Base-by-base conservation (phyloP, 371 early-diverging fungal genomes). In the Rhizopus sp. region DNA sequence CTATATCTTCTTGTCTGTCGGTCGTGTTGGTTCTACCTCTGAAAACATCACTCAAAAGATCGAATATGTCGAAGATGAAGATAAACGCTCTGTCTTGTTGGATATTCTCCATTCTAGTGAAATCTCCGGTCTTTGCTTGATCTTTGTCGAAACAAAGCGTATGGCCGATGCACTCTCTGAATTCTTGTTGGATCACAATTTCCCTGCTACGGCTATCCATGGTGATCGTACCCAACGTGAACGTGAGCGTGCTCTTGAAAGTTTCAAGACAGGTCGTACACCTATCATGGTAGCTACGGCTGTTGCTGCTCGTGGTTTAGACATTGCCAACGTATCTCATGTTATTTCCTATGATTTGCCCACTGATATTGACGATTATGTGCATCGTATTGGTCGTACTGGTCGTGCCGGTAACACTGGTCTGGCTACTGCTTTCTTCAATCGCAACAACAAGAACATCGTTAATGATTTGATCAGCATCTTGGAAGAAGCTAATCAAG, bases 341-440 rank as follows among this genome's bases (percentile, higher is more conserved):
- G 95, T 96, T 47, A 84, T 95, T 69, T 95, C 94, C 74, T 98
- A 92, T 70, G 98, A 98, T 65, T 81, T 99, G 62, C 99, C 98
- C 37, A 87, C 85, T 6, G 94, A 95, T 72, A 87, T 88, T 69
- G 93, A 93, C 68, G 97, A 96, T 73, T 99, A 96, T 76, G 94
- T 99, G 56, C 99, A 99, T 78, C 89, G 99, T 69, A 97, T 99
- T 62, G 99, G 99, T 66, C 91, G 99, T 79, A 99, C 99, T 31
- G 96, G 93, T 53, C 83, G 87, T 66, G 94, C 96, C 39, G 92
- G 91, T 57, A 92, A 92, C 73, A 90, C 91, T 46, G 99, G 99
- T 59, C 82, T 89, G 8, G 91, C 98, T 33, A 93, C 94, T 64
- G 94, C 99, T 49, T 99, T 99, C 88, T 95, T 99, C 81, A 97